Conservation (phyloP, 163 green algal species). For the Chlorella variabilis region DNA sequence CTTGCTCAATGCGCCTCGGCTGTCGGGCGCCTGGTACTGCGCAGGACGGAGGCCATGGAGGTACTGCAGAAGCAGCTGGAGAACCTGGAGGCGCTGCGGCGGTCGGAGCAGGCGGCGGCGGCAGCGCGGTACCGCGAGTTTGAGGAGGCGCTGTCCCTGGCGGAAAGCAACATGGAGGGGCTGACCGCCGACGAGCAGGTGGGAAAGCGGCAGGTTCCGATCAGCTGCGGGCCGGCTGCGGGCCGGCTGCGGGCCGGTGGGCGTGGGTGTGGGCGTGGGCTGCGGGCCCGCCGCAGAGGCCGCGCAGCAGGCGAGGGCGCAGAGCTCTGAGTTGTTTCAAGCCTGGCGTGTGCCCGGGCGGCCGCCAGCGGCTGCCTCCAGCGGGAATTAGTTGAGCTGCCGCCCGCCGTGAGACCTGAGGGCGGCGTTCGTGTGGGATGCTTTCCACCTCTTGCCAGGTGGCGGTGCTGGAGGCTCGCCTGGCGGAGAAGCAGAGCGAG, state of each 20-base stretch:
- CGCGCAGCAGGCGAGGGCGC: too few species aligned
- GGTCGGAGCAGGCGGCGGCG: constrained; percentile 19
- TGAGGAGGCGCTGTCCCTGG: constrained; percentile 35
- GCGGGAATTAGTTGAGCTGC: too few species aligned
- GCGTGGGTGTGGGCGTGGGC: background rate
- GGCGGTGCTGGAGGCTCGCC: background rate
- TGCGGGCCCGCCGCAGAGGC: too few species aligned
- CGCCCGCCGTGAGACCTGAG: background rate
- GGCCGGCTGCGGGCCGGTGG: too few species aligned
- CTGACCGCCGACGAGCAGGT: background rate
- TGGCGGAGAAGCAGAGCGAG: constrained; percentile 15
- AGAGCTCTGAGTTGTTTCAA: too few species aligned
- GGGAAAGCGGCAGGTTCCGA: too few species aligned
- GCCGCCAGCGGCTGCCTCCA: too few species aligned
- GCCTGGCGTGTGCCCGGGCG: too few species aligned
- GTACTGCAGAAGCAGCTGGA: constrained; percentile 19
- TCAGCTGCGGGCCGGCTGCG: background rate
- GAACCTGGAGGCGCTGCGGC: constrained; percentile 32
- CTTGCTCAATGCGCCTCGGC: background rate
- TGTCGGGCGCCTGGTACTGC: too few species aligned
- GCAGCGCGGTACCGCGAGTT: constrained; percentile 29
- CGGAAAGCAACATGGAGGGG: constrained; percentile 24
- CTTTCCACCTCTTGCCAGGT: background rate
- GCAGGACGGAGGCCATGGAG: constrained; percentile 3
- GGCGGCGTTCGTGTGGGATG: background rate